Evolutionary conservation across 2,329 filamentous ascomycete genomes (phyloP).

Genomic region (Neonectria faginata): DNA sequence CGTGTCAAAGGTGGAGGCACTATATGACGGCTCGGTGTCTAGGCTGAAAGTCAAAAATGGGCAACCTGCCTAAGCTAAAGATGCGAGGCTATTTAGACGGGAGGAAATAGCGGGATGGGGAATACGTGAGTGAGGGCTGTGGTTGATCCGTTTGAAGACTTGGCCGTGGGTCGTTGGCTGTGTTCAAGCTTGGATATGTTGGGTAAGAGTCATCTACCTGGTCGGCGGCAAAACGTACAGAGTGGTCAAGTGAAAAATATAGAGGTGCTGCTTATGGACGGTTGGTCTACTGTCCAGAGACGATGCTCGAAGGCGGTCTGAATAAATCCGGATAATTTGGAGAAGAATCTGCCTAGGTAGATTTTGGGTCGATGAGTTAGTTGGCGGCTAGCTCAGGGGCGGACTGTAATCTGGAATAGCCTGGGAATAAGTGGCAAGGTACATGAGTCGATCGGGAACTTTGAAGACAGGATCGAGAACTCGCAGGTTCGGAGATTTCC

Average conservation of each 20-base stretch:
- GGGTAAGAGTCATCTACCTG: neutral
- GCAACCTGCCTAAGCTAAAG: neutral
- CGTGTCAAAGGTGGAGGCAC: neutral
- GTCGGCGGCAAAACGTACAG: neutral
- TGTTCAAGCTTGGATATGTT: neutral
- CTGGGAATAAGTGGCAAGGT: neutral
- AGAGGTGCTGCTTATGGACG: neutral
- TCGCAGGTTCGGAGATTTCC: neutral
- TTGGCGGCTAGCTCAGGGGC: neutral
- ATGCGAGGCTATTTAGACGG: neutral
- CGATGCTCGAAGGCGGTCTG: neutral
- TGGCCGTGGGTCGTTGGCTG: neutral
- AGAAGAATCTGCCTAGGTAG: neutral
- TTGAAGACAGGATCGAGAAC: neutral
- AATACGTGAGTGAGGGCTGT: neutral
- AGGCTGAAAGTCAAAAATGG: neutral
- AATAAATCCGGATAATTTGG: neutral
- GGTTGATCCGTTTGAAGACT: neutral
- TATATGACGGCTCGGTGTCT: neutral
- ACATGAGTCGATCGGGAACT: too few relatives aligned
- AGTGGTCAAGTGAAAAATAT: neutral
- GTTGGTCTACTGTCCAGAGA: neutral
- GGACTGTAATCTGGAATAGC: too few relatives aligned
- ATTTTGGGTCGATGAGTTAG: neutral
- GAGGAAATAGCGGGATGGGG: neutral